phyloP scores from a whole-genome alignment of 495 filamentous ascomycete genomes.

The Extremus antarcticus region DNA sequence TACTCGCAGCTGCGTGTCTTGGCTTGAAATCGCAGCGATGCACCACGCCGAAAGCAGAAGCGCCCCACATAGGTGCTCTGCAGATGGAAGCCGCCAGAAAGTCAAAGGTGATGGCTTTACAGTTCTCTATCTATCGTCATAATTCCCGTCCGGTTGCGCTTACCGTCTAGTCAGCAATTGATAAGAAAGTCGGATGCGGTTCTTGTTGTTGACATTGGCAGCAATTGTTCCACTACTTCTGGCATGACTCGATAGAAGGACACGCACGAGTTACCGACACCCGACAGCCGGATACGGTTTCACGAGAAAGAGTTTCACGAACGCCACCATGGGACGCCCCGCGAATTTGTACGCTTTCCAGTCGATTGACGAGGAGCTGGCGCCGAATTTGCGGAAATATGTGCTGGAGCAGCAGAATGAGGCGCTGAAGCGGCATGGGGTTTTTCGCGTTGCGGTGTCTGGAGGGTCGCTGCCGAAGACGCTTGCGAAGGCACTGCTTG shows the following conservation, averaged over 20 bases:
- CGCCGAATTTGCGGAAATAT: slow-evolving; percentile 64
- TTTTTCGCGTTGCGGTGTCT: slow-evolving; percentile 85
- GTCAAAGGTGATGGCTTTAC: not conserved
- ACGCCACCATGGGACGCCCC: slow-evolving; percentile 52
- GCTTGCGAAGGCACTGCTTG: slow-evolving; percentile 70
- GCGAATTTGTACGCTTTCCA: slow-evolving; percentile 80
- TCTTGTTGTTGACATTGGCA: not conserved
- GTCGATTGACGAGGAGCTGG: slow-evolving; percentile 49
- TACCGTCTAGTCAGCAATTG: not conserved
- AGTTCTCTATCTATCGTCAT: too few relatives aligned
- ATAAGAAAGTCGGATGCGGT: not conserved
- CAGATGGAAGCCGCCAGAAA: not conserved
- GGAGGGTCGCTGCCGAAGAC: slow-evolving; percentile 86
- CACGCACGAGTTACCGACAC: not conserved
- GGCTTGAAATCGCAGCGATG: too few relatives aligned
- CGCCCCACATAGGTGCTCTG: too few relatives aligned
- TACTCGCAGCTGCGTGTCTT: not conserved
- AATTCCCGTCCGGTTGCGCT: not conserved
- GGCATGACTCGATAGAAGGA: not conserved
- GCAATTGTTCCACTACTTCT: not conserved
- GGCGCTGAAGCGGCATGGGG: slow-evolving; percentile 64
- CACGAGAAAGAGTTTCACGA: not conserved
- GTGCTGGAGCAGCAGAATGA: slow-evolving; percentile 68
- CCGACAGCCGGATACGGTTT: too few relatives aligned
- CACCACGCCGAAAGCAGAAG: not conserved